phyloP scores from a whole-genome alignment of 805 yeast genomes.

The Nakazawaea sp. region DNA sequence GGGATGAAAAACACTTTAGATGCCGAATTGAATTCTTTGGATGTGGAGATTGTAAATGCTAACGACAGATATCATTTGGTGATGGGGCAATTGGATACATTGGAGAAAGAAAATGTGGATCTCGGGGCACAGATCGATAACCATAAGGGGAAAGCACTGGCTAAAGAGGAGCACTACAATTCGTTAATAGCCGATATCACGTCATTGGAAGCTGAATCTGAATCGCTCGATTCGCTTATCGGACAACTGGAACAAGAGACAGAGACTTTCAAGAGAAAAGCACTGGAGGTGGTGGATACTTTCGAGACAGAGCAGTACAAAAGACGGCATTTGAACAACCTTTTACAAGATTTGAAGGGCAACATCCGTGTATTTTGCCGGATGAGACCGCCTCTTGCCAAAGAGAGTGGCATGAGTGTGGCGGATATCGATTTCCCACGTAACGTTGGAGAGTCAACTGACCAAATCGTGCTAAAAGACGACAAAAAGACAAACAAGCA shows the following conservation, averaged over 20 bases:
- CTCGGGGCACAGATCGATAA: neutral
- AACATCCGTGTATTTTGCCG: slow-evolving; percentile 90
- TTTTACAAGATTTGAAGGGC: slow-evolving; percentile 81
- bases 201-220: neutral
- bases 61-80: neutral
- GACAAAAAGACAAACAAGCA: slow-evolving; percentile 12
- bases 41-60: neutral
- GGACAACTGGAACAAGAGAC: neutral
- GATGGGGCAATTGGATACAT: neutral
- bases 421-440: slow-evolving; percentile 5
- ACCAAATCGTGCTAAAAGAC: neutral
- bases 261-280: neutral
- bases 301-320: slow-evolving; percentile 43
- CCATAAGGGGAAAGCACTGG: neutral
- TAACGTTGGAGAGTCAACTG: slow-evolving; percentile 20
- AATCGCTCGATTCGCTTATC: neutral
- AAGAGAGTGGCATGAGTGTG: too few species aligned
- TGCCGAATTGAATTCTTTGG: slow-evolving; percentile 7
- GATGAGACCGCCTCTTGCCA: slow-evolving; percentile 51
- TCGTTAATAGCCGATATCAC: neutral
- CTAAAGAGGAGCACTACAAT: neutral
- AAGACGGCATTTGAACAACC: slow-evolving; percentile 63
- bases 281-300: slow-evolving; percentile 1
- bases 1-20: neutral
- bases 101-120: neutral